Conservation (phyloP, 805 yeast species). For the Saturnispora bothae region DNA sequence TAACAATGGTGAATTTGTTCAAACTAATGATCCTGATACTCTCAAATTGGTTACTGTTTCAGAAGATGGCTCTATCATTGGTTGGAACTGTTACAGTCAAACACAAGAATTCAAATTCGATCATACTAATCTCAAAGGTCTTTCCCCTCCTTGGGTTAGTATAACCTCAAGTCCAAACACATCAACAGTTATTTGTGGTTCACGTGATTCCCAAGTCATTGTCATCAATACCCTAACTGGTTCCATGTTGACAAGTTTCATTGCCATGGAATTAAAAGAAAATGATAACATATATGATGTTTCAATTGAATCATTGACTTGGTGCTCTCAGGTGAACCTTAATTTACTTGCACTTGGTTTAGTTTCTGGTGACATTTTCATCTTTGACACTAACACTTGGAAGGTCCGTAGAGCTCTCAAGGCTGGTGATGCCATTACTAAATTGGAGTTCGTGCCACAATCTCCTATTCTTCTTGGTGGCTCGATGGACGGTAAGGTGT, state of each 20-base stretch:
- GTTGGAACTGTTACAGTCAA: constrained; percentile 83
- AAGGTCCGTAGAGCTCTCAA: constrained; percentile 62
- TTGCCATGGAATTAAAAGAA: constrained; percentile 48
- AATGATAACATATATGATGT: constrained; percentile 53
- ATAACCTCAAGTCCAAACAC: constrained; percentile 36
- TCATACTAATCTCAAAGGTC: constrained; percentile 60
- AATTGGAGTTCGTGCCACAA: constrained; percentile 50
- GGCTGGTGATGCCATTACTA: constrained; percentile 77
- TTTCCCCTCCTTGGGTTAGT: constrained; percentile 83
- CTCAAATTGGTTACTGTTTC: constrained; percentile 64
- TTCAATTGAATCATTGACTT: constrained; percentile 70
- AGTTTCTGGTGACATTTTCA: constrained; percentile 76
- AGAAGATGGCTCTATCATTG: constrained; percentile 77
- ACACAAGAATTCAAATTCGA: constrained; percentile 58
- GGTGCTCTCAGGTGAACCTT: constrained; percentile 50
- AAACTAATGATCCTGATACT: constrained; percentile 44
- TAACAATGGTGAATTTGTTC: constrained; percentile 68
- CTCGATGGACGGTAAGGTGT: constrained; percentile 76
- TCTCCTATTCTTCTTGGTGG: constrained; percentile 55
- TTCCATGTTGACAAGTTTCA: constrained; percentile 51
- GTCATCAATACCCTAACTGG: constrained; percentile 74
- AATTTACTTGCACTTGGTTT: constrained; percentile 80
- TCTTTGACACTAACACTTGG: constrained; percentile 83
- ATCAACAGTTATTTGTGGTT: constrained; percentile 64
- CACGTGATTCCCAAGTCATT: constrained; percentile 77